Base-by-base conservation (phyloP, 306 rosid species). In the Cicer bijugum region DNA sequence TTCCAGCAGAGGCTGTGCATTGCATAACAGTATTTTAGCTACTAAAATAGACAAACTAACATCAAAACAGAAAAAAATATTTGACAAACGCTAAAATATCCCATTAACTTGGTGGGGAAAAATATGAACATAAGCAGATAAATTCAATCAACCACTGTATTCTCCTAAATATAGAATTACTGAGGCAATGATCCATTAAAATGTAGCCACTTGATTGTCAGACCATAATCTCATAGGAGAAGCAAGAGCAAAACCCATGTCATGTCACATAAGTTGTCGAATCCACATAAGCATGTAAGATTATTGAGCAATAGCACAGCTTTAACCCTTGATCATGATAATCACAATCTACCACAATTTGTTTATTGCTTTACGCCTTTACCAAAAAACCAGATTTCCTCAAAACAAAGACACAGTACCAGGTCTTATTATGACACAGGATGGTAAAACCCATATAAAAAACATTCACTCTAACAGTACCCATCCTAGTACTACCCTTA, bases 1-100 rank as follows among this genome's bases (percentile, higher is more conserved):
- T 56, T 85, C 89, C 83, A 94, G 75, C 46, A 94, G 85, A 69
- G 99, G 99, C 99, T 94, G 91, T 83, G 76, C 53, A 71, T 47
- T 43, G 60, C 75, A 78, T 52, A 79, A 66, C 7, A 56, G 48
- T 58, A 67, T 66, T 75, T 80, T 77, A 82, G 64, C 75, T 12
- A 62, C 77, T 45, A 79, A 63, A 15, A 73, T 76, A 55, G 74
- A 56, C 46, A 80, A 66, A 44, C 75, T 62, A 67, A 20, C 66
- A 72, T 19, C 20, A 57, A 66, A 69, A 75, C 47, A 42, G 74
- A 83, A 76, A 59, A 42, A 72, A 51, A 43, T 6, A 69, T 55
- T 66, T 16, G 8, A 70, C 53, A 63, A 74, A 56, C 44, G 3
- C 72, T 16, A 79, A 61, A 35, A 67, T 56, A 44, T 28, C 39